phyloP scores from a whole-genome alignment of 164 flowering plant genomes.

The Umbilicus rupestris region DNA sequence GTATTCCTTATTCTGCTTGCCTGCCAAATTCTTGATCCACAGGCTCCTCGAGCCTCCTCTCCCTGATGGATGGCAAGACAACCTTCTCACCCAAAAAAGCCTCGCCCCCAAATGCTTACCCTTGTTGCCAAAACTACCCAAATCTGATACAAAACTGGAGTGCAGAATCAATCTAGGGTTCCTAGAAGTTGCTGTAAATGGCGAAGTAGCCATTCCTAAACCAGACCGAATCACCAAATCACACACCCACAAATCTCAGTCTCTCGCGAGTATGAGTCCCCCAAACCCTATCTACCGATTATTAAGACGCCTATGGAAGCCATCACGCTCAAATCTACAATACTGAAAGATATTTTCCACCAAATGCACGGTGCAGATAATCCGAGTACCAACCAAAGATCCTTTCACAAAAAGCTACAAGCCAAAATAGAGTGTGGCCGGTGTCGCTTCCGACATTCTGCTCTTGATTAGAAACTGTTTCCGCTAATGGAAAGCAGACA shows the following conservation, averaged over 20 bases:
- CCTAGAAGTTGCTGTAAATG: conserved; percentile 16
- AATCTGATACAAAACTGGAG: conserved; percentile 16
- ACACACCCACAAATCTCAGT: not conserved
- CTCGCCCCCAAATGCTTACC: not conserved
- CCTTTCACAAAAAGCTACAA: not conserved
- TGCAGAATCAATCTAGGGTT: conserved; percentile 9
- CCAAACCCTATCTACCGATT: not conserved
- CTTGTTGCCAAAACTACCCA: not conserved
- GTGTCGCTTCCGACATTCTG: no score
- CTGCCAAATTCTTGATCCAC: conserved; percentile 26
- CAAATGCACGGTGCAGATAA: not conserved
- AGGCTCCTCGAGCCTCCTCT: conserved; percentile 14
- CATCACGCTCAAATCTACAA: not conserved
- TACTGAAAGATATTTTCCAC: not conserved
- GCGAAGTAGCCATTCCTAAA: conserved; percentile 17
- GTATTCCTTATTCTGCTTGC: conserved; percentile 19
- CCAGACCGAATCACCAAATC: not conserved
- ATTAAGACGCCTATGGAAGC: not conserved
- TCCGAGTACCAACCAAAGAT: not conserved
- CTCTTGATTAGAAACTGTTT: no score
- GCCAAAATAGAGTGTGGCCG: no score
- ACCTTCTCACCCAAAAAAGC: conserved; percentile 8
- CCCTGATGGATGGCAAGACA: not conserved
- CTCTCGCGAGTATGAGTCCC: not conserved
- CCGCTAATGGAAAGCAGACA: no score